Conservation (phyloP, 2,329 filamentous ascomycete genomes). For the Ophiostoma ulmi region DNA sequence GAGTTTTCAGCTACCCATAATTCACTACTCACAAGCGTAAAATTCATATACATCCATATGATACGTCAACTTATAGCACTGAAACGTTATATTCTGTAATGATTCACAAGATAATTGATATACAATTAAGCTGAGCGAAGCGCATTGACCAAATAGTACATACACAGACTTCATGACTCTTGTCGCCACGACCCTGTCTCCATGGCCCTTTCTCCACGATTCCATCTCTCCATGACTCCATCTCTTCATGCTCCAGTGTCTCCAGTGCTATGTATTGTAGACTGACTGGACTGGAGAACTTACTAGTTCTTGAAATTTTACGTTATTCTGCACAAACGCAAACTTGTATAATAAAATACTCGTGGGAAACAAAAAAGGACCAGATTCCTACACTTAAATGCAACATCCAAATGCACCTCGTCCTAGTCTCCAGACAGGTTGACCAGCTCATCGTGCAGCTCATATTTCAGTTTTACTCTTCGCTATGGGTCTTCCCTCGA, state of each 20-base stretch:
- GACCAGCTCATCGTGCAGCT: conserved; percentile 1
- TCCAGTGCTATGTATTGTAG: not conserved
- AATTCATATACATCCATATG: not conserved
- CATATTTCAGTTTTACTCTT: not conserved
- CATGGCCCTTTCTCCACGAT: not conserved
- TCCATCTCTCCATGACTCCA: not conserved
- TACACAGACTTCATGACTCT: not conserved
- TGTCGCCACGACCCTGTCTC: no score
- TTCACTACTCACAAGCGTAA: not conserved
- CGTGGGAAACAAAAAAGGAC: not conserved
- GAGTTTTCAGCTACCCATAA: not conserved
- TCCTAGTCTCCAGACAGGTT: not conserved
- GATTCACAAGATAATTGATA: not conserved
- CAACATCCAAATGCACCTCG: not conserved
- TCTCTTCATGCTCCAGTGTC: not conserved
- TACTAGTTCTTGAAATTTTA: not conserved
- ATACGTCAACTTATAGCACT: not conserved
- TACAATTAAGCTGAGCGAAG: not conserved
- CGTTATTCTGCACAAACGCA: not conserved
- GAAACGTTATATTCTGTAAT: not conserved
- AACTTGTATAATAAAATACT: not conserved
- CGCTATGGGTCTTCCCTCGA: not conserved
- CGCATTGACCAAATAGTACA: not conserved
- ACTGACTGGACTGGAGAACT: not conserved
- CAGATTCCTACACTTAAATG: not conserved